These are phyloP conservation scores for Biscutella auriculata DNA, from an alignment of 441 rosid species.

Conservation along the genomic window DNA sequence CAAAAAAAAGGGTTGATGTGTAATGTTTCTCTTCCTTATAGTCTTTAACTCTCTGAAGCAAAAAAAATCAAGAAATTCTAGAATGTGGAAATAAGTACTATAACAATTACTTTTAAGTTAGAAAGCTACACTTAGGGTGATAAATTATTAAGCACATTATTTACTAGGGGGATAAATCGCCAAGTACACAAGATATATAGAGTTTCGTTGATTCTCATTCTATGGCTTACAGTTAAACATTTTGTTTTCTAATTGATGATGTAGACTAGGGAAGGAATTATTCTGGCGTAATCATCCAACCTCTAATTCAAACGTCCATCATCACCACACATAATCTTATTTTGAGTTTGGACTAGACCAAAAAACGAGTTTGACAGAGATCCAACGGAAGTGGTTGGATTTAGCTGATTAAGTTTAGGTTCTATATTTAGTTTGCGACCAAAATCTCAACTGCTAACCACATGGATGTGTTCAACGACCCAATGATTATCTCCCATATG, in stretches of 20 bases:
- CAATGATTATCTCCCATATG: neutral
- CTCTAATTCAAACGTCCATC: neutral
- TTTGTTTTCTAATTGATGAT: neutral
- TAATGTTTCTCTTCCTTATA: neutral
- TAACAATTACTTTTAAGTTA: neutral
- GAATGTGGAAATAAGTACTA: neutral
- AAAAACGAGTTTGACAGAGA: neutral
- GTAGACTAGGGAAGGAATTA: neutral
- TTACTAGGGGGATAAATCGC: too few relatives aligned
- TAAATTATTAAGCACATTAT: neutral
- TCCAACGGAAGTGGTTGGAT: slow-evolving; percentile 12
- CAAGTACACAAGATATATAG: too few relatives aligned
- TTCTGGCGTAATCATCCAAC: neutral
- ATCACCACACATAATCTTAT: neutral
- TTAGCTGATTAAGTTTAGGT: neutral
- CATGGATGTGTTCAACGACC: neutral
- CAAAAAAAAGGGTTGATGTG: neutral
- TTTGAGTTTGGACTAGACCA: neutral
- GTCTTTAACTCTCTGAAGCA: neutral
- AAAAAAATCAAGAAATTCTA: neutral
- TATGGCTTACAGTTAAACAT: too few relatives aligned
- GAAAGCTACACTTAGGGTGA: neutral
- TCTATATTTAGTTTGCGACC: neutral
- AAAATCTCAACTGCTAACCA: slow-evolving; percentile 12
- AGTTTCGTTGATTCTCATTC: too few relatives aligned